These are phyloP conservation scores for Globisporangium emineosum DNA, from an alignment of 352 stramenopile species.

Conservation along the genomic window DNA sequence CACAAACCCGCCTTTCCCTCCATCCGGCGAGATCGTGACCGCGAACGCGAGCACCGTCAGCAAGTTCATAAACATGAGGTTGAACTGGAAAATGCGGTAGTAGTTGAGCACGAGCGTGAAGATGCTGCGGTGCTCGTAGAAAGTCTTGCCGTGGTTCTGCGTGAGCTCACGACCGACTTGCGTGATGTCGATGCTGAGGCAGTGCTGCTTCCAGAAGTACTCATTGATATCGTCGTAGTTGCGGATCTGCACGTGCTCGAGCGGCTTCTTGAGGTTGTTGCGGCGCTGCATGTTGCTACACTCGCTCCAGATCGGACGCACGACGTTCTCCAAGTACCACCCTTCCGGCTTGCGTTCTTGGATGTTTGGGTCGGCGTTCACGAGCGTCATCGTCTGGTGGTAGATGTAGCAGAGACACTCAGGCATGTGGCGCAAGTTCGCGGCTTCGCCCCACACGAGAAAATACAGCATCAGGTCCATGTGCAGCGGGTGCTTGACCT, in stretches of 20 bases:
- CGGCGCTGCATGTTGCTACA: conserved; percentile 70
- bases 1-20: conserved; percentile 46
- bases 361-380: conserved; percentile 48
- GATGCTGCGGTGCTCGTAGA: conserved; percentile 73
- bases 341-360: conserved; percentile 38
- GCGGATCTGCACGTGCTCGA: conserved; percentile 74
- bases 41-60: conserved; percentile 53
- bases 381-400: conserved; percentile 72
- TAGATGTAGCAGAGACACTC: conserved; percentile 98
- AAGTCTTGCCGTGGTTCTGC: conserved; percentile 70
- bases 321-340: conserved; percentile 61
- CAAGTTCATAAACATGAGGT: conserved; percentile 66
- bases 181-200: conserved; percentile 47
- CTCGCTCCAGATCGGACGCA: conserved; percentile 69
- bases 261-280: conserved; percentile 50
- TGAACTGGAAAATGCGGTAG: conserved; percentile 84
- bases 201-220: conserved; percentile 76
- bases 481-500: conserved; percentile 37
- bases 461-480: conserved; percentile 97
- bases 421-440: conserved; percentile 96
- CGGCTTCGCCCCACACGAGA: conserved; percentile 95
- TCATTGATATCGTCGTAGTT: conserved; percentile 86
- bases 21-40: conserved; percentile 53
- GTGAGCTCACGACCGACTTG: conserved; percentile 47
- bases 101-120: conserved; percentile 75